Percentiles rank a stretch among this genome's conserved stretches.
Conservation (phyloP, 2,329 filamentous ascomycete species). For the Fusarium duplospermum region DNA sequence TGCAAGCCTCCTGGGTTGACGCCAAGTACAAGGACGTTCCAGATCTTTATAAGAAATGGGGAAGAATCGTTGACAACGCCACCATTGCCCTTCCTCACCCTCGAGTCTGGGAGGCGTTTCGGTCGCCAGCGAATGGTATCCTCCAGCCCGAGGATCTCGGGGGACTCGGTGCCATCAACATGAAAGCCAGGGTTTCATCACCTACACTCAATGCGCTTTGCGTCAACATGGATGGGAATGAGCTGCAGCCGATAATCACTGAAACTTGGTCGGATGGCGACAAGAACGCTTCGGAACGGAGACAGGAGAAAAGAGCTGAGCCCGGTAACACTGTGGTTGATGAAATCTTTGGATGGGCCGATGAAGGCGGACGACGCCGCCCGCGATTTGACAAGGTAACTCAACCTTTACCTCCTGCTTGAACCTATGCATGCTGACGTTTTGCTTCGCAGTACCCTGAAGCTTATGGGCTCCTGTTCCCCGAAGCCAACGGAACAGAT, state of each 20-base stretch:
- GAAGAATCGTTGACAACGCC: background rate
- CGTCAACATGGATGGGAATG: background rate
- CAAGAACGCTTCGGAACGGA: background rate
- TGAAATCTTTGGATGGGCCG: background rate
- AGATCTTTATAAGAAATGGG: background rate
- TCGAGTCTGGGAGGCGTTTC: background rate
- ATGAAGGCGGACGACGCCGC: background rate
- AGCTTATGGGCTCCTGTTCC: background rate
- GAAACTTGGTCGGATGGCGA: background rate
- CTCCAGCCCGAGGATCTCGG: background rate
- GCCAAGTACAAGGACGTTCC: background rate
- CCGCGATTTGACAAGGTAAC: background rate
- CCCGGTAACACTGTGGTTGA: background rate
- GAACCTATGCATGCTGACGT: background rate
- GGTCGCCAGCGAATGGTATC: background rate
- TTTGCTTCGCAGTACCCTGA: background rate
- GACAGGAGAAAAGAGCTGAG: background rate
- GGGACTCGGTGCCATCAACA: background rate
- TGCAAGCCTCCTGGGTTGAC: background rate
- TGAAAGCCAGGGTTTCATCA: background rate
- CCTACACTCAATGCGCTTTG: background rate
- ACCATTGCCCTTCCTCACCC: background rate
- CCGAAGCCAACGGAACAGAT: background rate
- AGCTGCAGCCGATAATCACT: background rate
- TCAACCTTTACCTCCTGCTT: background rate